Evolutionary conservation across 345 rosid genomes (phyloP), one percentile per base, ranked within the genome.

Genomic region (Eucalyptus lansdowneana): DNA sequence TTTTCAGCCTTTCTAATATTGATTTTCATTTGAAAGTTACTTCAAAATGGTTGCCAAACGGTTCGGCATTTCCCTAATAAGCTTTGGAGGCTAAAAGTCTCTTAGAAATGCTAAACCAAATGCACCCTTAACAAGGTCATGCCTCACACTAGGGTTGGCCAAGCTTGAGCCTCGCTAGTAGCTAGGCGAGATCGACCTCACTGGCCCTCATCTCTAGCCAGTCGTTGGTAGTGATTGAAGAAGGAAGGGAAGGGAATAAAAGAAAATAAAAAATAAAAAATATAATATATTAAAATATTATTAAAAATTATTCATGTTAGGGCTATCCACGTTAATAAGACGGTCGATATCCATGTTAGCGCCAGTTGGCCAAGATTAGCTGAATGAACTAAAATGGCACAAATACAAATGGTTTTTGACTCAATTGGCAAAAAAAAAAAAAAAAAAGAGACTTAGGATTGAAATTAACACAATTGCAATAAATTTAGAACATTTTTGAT

Each of bases 151-250:
- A 8, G 25, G 58, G 58, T 53, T 53, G 2, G 0, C 58, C 1
- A 8, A 0, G 58, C 58, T 53, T 2, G 25, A 53, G 58, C 5
- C 58, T 53, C 0, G 5, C 25, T 0, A 53, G 0, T 0, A 53
- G 22, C 58, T 53, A 53, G 11, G 11, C 5, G 0, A 53, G 58
- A 5, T 53, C 25, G 0, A 53, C 58, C 58, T 53, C 58, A 53
- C 58, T 8, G 0, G 25, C 25, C 58, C 24, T 8, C 58, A 53
- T 2, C 58, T 53, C 0, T 21, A 0, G 58, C 25, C 11, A 2
- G 2, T 53, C 2, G 2, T 53, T 1, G 2, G 1, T 0, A 4
- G 2, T 53, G 25, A 53, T 53, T 8, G 25, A 21, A 19, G 58
- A 53, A 2, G 58, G 58, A 53, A 53, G 56, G 56, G 56, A 53